Base-by-base conservation (phyloP, 345 rosid genomes). In the Orychophragmus violaceus region DNA sequence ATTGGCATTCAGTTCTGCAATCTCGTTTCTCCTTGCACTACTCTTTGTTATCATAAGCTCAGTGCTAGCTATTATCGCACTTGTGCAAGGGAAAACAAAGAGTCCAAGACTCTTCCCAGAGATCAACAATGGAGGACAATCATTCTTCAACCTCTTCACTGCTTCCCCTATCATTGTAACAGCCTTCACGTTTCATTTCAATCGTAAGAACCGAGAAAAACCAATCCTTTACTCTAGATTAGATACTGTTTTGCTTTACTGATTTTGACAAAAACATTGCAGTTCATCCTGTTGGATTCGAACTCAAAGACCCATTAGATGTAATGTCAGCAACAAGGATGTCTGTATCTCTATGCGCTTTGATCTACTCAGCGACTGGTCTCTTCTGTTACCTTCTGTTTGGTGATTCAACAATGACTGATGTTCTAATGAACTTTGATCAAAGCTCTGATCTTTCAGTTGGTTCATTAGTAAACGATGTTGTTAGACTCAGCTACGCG, bases 101-200 rank as follows among this genome's bases (percentile, higher is more conserved):
- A 82, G 6, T 57, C 92, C 88, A 3, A 84, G 86, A 75, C 56
- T 85, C 49, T 76, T 93, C 12, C 98, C 98, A 0, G 41, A 71
- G 2, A 53, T 92, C 35, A 81, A 77, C 62, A 54, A 76, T 58
- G 64, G 64, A 52, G 65, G 64, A 60, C 54, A 77, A 42, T 85
- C 94, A 0, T 80, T 90, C 80, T 87, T 87, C 5, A 72, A 83
- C 27, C 96, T 93, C 54, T 88, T 93, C 81, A 88, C 96, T 18
- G 90, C 92, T 25, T 91, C 87, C 24, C 98, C 98, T 0, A 88
- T 90, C n/a, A 85, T 90, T 11, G 94, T 93, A 3, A 90, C 94
- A 14, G 90, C 97, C 68, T 93, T 90, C 80, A 88, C 91, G 2
- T 93, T 90, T 72, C 98, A 93, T 76, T 93, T 90, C 73, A 93